phyloP scores from a whole-genome alignment of 768 basidiomycete genomes.

The Tricholoma bakamatsutake region DNA sequence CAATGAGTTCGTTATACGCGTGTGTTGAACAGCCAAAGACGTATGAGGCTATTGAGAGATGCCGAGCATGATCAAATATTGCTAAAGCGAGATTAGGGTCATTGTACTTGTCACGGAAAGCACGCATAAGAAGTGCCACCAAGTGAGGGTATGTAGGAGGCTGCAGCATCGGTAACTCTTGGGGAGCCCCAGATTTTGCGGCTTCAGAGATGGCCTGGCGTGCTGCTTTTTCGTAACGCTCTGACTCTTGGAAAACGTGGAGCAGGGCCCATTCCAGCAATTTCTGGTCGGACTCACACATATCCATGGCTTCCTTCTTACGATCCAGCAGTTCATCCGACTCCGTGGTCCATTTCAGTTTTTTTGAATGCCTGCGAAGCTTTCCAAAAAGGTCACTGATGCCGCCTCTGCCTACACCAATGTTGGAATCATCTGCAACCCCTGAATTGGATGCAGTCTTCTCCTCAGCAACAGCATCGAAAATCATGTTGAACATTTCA shows the following conservation, averaged over 20 bases:
- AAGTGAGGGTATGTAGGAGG: slow-evolving; percentile 68
- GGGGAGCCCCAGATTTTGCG: slow-evolving; percentile 17
- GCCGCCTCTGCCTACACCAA: slow-evolving; percentile 20
- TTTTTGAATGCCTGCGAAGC: slow-evolving; percentile 46
- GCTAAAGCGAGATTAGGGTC: slow-evolving; percentile 80
- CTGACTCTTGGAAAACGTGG: slow-evolving; percentile 62
- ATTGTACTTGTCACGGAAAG: slow-evolving; percentile 70
- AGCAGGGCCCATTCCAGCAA: slow-evolving; percentile 68
- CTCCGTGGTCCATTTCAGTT: slow-evolving; percentile 44
- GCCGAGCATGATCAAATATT: slow-evolving; percentile 76
- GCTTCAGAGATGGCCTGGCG: slow-evolving; percentile 29
- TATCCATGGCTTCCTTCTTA: slow-evolving; percentile 68
- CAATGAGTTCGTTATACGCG: slow-evolving; percentile 84
- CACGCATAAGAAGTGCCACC: slow-evolving; percentile 70
- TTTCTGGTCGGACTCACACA: slow-evolving; percentile 61
- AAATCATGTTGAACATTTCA: slow-evolving; percentile 70
- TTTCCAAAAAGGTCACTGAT: slow-evolving; percentile 50
- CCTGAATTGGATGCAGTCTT: slow-evolving; percentile 11
- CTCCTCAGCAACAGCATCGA: slow-evolving; percentile 42
- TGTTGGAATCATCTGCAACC: slow-evolving; percentile 8
- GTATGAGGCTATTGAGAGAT: slow-evolving; percentile 72
- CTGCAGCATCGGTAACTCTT: slow-evolving; percentile 38
- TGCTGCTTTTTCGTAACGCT: slow-evolving; percentile 42
- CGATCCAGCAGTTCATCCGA: slow-evolving; percentile 54
- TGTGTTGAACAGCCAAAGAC: slow-evolving; percentile 85